These are phyloP conservation scores for Melianthus villosus DNA, from an alignment of 441 rosid species.

Conservation along the genomic window DNA sequence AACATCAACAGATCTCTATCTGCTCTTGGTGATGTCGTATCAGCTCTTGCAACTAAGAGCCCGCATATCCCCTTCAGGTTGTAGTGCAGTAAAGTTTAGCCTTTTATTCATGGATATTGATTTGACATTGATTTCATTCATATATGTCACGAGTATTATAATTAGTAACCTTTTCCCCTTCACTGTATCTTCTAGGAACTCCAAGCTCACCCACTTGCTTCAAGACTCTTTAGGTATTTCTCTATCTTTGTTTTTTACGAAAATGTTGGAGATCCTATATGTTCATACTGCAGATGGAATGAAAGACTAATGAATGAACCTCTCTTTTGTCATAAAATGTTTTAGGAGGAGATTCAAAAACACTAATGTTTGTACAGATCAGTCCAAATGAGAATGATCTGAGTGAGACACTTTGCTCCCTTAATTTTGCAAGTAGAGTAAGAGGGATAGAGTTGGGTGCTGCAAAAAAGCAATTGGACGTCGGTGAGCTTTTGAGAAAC, in stretches of 20 bases:
- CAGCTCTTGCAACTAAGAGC: constrained; percentile 81
- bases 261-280: not conserved
- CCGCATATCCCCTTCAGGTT: constrained; percentile 89
- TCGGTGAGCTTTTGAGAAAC: constrained; percentile 53
- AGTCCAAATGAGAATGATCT: constrained; percentile 79
- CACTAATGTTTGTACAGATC: constrained; percentile 89
- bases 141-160: too few relatives aligned
- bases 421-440: constrained; percentile 88
- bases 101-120: constrained; percentile 1
- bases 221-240: constrained; percentile 77
- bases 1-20: constrained; percentile 85
- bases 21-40: constrained; percentile 93
- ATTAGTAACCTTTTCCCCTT: too few relatives aligned
- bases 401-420: constrained; percentile 74
- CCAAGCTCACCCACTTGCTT: constrained; percentile 92
- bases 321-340: too few relatives aligned
- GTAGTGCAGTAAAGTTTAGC: not conserved
- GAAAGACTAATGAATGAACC: constrained; percentile 7
- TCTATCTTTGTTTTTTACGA: not conserved
- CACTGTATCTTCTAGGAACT: constrained; percentile 40
- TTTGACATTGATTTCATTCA: too few relatives aligned
- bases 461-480: constrained; percentile 69
- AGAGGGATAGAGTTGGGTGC: constrained; percentile 89
- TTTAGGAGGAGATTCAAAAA: constrained; percentile 85
- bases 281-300: not conserved